These are phyloP conservation scores for Tetrapisispora nanseiensis DNA, from an alignment of 805 yeast genomes.

Conservation along the genomic window DNA sequence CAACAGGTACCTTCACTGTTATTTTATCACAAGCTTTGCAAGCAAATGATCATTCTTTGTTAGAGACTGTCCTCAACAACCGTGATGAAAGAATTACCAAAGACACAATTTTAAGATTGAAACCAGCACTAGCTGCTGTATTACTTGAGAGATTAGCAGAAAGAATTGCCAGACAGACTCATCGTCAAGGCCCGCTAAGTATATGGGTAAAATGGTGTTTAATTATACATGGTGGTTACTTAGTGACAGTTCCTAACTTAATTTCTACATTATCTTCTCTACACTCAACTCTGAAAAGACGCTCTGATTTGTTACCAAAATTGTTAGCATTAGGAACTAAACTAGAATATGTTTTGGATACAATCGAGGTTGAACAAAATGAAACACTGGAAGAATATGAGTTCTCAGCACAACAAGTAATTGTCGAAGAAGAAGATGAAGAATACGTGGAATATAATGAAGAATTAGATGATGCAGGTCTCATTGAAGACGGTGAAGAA, in stretches of 20 bases:
- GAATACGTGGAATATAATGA: constrained; percentile 62
- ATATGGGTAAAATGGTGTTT: constrained; percentile 86
- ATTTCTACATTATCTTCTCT: constrained; percentile 50
- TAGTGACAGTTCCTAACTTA: constrained; percentile 37
- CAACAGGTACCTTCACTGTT: constrained; percentile 70
- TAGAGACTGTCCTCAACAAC: constrained; percentile 68
- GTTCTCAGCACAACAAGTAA: constrained; percentile 23
- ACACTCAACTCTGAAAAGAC: constrained; percentile 53
- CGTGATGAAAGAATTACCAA: constrained; percentile 44
- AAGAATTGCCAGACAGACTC: constrained; percentile 48
- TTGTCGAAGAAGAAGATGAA: constrained; percentile 36
- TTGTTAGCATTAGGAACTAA: constrained; percentile 77
- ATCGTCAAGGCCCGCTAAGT: constrained; percentile 41
- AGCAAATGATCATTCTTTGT: constrained; percentile 73
- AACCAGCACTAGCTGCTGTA: constrained; percentile 42
- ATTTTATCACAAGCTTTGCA: constrained; percentile 82
- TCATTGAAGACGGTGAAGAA: constrained; percentile 40
- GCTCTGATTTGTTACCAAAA: constrained; percentile 60
- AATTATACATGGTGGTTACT: constrained; percentile 70
- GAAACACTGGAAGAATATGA: constrained; percentile 27
- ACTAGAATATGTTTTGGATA: constrained; percentile 60
- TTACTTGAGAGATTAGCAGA: constrained; percentile 54
- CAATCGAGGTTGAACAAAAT: constrained; percentile 42
- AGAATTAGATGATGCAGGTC: constrained; percentile 43
- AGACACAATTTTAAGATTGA: constrained; percentile 46